These are phyloP conservation scores for Vachellia collinsii DNA, from an alignment of 306 rosid genomes.

Conservation along the genomic window DNA sequence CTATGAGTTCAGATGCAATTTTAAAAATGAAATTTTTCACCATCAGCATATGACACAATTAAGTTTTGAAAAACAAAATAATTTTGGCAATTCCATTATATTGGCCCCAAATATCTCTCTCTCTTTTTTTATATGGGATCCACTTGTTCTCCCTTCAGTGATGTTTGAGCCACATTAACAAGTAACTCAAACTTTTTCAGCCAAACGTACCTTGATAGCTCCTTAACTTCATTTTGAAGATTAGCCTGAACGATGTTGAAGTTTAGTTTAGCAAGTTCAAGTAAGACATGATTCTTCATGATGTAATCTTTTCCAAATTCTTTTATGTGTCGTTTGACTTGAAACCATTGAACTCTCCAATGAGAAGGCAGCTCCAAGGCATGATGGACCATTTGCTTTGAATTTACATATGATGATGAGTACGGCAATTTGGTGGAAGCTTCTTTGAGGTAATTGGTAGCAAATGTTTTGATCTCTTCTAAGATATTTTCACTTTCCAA, in stretches of 20 bases:
- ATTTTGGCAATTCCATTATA: too few relatives aligned
- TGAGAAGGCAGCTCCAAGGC: slow-evolving; percentile 58
- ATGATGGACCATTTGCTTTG: slow-evolving; percentile 47
- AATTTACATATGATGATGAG: background rate
- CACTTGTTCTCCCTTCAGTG: too few relatives aligned
- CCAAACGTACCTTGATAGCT: slow-evolving; percentile 46
- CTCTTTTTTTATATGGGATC: too few relatives aligned
- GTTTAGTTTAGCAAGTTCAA: slow-evolving; percentile 56
- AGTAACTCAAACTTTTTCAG: too few relatives aligned
- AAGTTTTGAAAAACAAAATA: too few relatives aligned
- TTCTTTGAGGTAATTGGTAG: slow-evolving; percentile 34
- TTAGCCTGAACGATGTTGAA: too few relatives aligned
- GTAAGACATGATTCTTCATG: slow-evolving; percentile 27
- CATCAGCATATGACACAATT: too few relatives aligned
- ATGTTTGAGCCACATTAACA: too few relatives aligned
- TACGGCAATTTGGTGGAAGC: too few relatives aligned
- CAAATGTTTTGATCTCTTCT: slow-evolving; percentile 29
- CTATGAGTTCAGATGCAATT: too few relatives aligned
- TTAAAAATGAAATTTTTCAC: too few relatives aligned
- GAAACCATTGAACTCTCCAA: slow-evolving; percentile 68
- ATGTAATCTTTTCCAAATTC: slow-evolving; percentile 16
- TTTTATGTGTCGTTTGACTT: slow-evolving; percentile 55
- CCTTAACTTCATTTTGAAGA: slow-evolving; percentile 57
- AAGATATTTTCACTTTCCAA: slow-evolving; percentile 49
- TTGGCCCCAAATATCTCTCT: too few relatives aligned